Base-by-base conservation (phyloP, 2,329 filamentous ascomycete species). In the Penicillium italicum region DNA sequence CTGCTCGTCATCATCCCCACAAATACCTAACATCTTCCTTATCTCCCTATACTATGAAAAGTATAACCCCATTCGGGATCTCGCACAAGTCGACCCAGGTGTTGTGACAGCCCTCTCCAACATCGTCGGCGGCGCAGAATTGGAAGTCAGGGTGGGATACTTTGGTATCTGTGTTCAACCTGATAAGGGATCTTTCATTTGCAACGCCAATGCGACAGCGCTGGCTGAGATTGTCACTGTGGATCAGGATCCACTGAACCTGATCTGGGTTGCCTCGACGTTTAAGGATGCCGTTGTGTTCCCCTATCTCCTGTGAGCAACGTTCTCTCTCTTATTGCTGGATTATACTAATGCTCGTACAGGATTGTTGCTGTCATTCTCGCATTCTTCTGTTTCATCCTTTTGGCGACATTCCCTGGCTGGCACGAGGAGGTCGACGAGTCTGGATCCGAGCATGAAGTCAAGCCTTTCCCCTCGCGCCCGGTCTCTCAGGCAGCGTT, bases 221-320 rank as follows among this genome's bases (percentile, higher is more conserved):
- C 82, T 99, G 45, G 93, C 94, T 36, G 89, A 94, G 73, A 88
- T 96, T 76, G 84, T 97, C 41, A 87, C 84, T 20, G 85, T 96
- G 40, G 91, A 97, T 69, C 90, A 97, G 75, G 94, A 99, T 77
- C 94, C 94, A 37, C 80, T 99, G 69, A 99, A 99, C 74, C 79
- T 99, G 68, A 92, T 99, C 67, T 99, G 93, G 94, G 85, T 99
- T 53, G 93, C 94, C 24, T 87, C 88, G 66, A 96, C 96, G 63
- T 99, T 99, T 79, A 97, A 97, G 76, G 91, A 97, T 74, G 93
- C 92, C 77, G 94, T 99, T 72, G 93, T 99, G 42, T 99, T 99
- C 72, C 94, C 94, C 10, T 99, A 97, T 71, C 79, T 99, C 20
- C 87, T 99, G 89, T 94, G 75, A 80, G 89, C 79, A 42, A n/a